phyloP scores from a whole-genome alignment of 345 rosid genomes.

The Rhizophora mangle region DNA sequence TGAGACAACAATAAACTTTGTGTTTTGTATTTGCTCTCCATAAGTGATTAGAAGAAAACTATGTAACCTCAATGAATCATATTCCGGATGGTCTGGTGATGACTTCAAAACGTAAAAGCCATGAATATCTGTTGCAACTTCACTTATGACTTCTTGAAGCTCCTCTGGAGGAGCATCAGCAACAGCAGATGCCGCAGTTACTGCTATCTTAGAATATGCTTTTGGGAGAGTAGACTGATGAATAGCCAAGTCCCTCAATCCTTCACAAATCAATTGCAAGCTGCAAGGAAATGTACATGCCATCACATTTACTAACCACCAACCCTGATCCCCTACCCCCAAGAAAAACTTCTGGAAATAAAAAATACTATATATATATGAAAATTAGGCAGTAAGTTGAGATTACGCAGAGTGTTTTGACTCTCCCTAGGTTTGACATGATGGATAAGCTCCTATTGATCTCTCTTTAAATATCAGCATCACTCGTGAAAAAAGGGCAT shows the following conservation, averaged over 20 bases:
- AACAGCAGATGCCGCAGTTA: slow-evolving; percentile 47
- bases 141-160: slow-evolving; percentile 49
- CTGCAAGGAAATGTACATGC: slow-evolving; percentile 39
- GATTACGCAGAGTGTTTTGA: no score
- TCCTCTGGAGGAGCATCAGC: slow-evolving; percentile 58
- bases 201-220: slow-evolving; percentile 55
- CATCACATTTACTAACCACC: not conserved
- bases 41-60: slow-evolving; percentile 1
- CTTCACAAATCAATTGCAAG: slow-evolving; percentile 53
- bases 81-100: slow-evolving; percentile 60
- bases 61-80: slow-evolving; percentile 57
- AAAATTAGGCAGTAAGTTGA: no score
- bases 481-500: no score
- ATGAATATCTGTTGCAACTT: slow-evolving; percentile 51
- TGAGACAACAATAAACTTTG: not conserved
- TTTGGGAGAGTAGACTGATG: slow-evolving; percentile 58
- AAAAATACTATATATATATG: no score
- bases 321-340: no score
- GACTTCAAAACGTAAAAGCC: slow-evolving; percentile 52
- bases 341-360: no score
- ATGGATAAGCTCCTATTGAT: no score
- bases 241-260: slow-evolving; percentile 64
- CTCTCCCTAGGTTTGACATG: no score
- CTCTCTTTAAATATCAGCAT: no score
- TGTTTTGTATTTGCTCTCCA: not conserved